phyloP scores from a whole-genome alignment of 1,284 basidiomycete genomes.

The Cutaneotrichosporon daszewskae region DNA sequence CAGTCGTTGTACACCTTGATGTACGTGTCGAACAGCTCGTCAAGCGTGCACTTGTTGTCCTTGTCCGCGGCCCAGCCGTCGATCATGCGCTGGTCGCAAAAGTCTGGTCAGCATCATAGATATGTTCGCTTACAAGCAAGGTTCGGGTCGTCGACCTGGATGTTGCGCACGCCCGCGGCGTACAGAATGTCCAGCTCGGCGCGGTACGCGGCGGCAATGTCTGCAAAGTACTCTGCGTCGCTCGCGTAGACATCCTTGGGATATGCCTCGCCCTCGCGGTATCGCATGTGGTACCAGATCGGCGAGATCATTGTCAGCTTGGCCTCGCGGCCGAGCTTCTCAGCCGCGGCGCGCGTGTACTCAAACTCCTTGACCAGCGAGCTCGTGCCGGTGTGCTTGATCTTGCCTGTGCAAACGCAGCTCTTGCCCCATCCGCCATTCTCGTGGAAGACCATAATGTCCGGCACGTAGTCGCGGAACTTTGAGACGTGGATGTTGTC shows the following conservation, averaged over 20 bases:
- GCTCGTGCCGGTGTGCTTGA: slow-evolving; percentile 29
- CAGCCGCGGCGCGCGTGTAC: slow-evolving; percentile 27
- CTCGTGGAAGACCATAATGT: slow-evolving; percentile 24
- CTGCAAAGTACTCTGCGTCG: slow-evolving; percentile 48
- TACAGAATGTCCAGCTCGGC: slow-evolving; percentile 68
- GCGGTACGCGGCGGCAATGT: slow-evolving; percentile 63
- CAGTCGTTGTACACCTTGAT: slow-evolving; percentile 65
- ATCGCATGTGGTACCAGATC: slow-evolving; percentile 65
- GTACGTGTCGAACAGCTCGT: slow-evolving; percentile 62
- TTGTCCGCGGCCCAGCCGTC: slow-evolving; percentile 54
- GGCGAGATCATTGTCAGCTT: slow-evolving; percentile 72
- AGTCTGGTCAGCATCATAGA: slow-evolving; percentile 17
- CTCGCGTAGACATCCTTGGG: slow-evolving; percentile 21
- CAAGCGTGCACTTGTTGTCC: slow-evolving; percentile 57
- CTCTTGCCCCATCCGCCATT: slow-evolving; percentile 22
- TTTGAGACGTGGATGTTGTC: slow-evolving; percentile 37
- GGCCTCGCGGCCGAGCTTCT: slow-evolving; percentile 44
- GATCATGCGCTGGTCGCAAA: slow-evolving; percentile 34
- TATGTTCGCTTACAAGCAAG: slow-evolving; percentile 34
- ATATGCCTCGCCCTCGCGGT: slow-evolving; percentile 28
- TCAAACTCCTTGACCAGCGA: slow-evolving; percentile 42
- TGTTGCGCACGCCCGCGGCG: slow-evolving; percentile 61
- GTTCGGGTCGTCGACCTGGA: slow-evolving; percentile 65
- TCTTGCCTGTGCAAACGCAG: slow-evolving; percentile 33
- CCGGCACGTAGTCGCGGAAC: slow-evolving; percentile 27